Evolutionary conservation across 106 monocot species (phyloP), one percentile per base, ranked within the genome.

Genomic region (Acorus gramineus): DNA sequence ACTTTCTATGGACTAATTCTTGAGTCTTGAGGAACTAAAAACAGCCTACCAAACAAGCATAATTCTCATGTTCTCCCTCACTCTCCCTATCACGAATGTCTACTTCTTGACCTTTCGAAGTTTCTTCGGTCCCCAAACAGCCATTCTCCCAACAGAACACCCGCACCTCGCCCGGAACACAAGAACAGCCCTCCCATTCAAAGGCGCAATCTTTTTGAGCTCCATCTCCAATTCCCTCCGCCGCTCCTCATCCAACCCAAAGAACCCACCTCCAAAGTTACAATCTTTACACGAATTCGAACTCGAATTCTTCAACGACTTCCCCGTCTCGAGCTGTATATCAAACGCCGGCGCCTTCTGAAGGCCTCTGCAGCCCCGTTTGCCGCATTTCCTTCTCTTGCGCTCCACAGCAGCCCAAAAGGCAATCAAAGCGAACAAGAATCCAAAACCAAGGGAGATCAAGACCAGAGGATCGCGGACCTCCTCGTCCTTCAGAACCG

Each of bases 151-250:
- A 8, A 9, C 52, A 44, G 70, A 46, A 44, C 70, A 70, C 3
- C 70, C 70, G 49, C 70, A 70, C 6, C 7, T 43, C 12, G 50
- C 60, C 5, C 52, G 70, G 44, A 70, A 70, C 2, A 70, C 43
- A 2, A 70, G 70, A 3, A 70, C 3, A 6, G 46, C 11, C 7
- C 70, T 8, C 11, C 70, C 70, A 45, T 53, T 70, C 3, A 10
- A 53, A 5, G 70, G 70, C 53, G 70, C 70, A 12, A 70, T 13
- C 61, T 70, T 70, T 61, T 53, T 70, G 4, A 70, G 43, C 10
- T 61, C 48, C 4, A 6, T 61, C 44, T 70, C 70, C 1, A 70
- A 10, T 9, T 61, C 61, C 9, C 53, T 51, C 6, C 61, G 51
- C 11, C 54, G 60, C 2, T 49, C 47, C 49, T 42, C 60, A 42